Evolutionary conservation across 2,329 filamentous ascomycete species (phyloP).

Genomic region (Calcarisporium arbuscula): DNA sequence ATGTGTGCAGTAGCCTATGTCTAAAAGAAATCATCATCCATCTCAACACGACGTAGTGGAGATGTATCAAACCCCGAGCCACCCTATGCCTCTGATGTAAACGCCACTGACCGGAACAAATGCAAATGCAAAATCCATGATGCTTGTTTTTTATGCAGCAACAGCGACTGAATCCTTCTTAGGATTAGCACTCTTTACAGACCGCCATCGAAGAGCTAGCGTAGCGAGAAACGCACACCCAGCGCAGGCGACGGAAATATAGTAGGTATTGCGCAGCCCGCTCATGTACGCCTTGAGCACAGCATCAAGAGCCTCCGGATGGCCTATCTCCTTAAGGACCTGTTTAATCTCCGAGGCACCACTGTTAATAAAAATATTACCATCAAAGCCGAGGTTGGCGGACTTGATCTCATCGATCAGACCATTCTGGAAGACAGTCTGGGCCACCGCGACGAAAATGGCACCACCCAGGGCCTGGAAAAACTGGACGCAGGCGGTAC

Average conservation of each 20-base stretch:
- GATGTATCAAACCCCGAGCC: no score
- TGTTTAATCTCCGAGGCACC: slow-evolving; percentile 44
- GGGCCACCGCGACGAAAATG: slow-evolving; percentile 57
- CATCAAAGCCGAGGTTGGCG: slow-evolving; percentile 38
- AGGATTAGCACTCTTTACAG: slow-evolving; percentile 45
- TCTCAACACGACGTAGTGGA: no score
- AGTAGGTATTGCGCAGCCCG: slow-evolving; percentile 45
- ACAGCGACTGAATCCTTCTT: slow-evolving; percentile 20
- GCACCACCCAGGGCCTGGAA: slow-evolving; percentile 61
- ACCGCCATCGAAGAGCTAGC: slow-evolving; percentile 45
- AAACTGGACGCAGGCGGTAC: slow-evolving; percentile 49
- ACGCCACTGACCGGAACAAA: no score
- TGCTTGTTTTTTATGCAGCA: no score
- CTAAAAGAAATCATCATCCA: no score
- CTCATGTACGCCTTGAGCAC: slow-evolving; percentile 44
- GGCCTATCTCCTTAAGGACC: slow-evolving; percentile 35
- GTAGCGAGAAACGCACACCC: slow-evolving; percentile 37
- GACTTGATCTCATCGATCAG: slow-evolving; percentile 45
- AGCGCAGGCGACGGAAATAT: slow-evolving; percentile 43
- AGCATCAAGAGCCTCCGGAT: slow-evolving; percentile 31
- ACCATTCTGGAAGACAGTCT: slow-evolving; percentile 62
- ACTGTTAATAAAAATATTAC: slow-evolving; percentile 42
- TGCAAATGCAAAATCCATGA: not conserved
- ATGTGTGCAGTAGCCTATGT: slow-evolving; percentile 22
- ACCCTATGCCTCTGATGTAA: no score